These are phyloP conservation scores for Rubia yunnanensis DNA, from an alignment of 257 asterid genomes.

Conservation along the genomic window DNA sequence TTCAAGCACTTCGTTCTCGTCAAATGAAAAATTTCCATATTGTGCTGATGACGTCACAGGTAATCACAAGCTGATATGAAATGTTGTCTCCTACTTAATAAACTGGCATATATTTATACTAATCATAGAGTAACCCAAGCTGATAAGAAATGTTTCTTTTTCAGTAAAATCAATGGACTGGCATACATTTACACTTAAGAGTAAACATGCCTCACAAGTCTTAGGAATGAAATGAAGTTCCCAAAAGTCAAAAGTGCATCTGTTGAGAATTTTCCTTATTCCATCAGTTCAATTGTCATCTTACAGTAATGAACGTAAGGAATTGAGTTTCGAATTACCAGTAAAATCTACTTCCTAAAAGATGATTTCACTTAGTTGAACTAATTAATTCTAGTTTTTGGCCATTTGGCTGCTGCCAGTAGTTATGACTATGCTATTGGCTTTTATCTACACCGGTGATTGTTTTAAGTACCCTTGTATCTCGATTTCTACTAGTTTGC, in stretches of 20 bases:
- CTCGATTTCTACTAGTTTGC: background rate
- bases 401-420: background rate
- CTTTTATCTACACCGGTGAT: no score
- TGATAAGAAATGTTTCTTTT: background rate
- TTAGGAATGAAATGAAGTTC: background rate
- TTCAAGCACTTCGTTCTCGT: slow-evolving; percentile 58
- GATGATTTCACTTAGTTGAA: background rate
- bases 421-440: background rate
- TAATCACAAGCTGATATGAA: slow-evolving; percentile 6
- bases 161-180: background rate
- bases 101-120: background rate
- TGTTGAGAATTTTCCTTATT: background rate
- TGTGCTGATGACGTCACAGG: slow-evolving; percentile 91
- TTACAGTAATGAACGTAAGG: background rate
- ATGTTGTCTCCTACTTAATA: background rate
- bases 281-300: background rate
- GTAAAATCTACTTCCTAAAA: background rate
- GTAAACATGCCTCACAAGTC: background rate
- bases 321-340: background rate
- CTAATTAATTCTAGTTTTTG: background rate
- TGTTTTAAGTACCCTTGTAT: background rate
- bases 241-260: background rate
- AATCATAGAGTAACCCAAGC: no score
- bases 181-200: background rate
- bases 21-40: slow-evolving; percentile 95